phyloP scores from a whole-genome alignment of 2,329 filamentous ascomycete species.

The Trichophyton simii region DNA sequence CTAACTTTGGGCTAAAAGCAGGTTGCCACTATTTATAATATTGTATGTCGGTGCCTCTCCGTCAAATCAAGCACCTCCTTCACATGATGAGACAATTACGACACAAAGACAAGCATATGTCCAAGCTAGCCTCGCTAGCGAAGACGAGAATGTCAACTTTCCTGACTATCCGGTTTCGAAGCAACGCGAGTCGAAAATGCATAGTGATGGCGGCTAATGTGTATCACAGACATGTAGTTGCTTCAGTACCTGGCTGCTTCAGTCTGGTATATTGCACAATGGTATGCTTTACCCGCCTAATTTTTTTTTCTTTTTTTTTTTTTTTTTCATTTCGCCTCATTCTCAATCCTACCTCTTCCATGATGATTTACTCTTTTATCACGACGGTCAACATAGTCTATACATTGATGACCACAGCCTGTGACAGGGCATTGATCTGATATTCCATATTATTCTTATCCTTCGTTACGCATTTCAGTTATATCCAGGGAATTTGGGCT shows the following conservation, averaged over 20 bases:
- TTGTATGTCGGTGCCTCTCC: not conserved
- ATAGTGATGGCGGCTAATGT: not conserved
- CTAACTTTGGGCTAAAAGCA: not conserved
- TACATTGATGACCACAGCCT: slow-evolving; percentile 66
- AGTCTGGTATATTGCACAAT: not conserved
- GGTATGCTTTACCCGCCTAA: not conserved
- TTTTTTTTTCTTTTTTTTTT: too few relatives aligned
- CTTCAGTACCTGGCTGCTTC: not conserved
- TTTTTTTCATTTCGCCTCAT: not conserved
- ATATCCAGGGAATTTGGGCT: not conserved
- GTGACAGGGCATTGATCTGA: slow-evolving; percentile 54
- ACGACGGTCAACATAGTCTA: slow-evolving; percentile 81
- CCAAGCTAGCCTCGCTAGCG: slow-evolving; percentile 47
- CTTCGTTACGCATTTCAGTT: too few relatives aligned
- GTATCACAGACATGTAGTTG: not conserved
- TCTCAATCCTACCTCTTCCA: slow-evolving; percentile 19
- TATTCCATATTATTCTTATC: not conserved
- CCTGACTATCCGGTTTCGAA: not conserved
- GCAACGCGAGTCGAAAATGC: not conserved
- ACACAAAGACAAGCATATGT: slow-evolving; percentile 95
- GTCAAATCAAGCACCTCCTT: slow-evolving; percentile 16
- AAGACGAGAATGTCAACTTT: slow-evolving; percentile 41
- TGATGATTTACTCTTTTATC: slow-evolving; percentile 60
- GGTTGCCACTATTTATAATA: not conserved
- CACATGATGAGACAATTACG: slow-evolving; percentile 69